These are phyloP conservation scores for Graphilbum fragrans DNA, from an alignment of 2,329 filamentous ascomycete genomes.

Conservation along the genomic window DNA sequence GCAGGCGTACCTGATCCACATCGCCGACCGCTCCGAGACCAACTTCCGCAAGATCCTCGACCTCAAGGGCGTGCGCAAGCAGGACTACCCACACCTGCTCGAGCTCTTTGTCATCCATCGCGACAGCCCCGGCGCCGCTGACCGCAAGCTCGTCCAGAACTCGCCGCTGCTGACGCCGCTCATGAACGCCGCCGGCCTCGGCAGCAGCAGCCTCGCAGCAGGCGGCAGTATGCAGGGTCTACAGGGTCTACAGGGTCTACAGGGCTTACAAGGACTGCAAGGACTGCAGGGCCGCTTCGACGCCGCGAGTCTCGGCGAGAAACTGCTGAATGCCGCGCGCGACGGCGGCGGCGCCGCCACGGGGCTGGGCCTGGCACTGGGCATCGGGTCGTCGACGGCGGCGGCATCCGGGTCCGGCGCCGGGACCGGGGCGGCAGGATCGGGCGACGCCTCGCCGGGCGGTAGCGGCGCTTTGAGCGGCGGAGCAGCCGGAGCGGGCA, in stretches of 20 bases:
- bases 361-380: not conserved
- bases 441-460: slow-evolving; percentile 50
- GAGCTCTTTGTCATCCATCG: slow-evolving; percentile 76
- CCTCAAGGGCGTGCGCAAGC: slow-evolving; percentile 80
- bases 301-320: slow-evolving; percentile 53
- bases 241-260: too few relatives aligned
- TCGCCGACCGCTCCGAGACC: slow-evolving; percentile 80
- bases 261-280: too few relatives aligned
- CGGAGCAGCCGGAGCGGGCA: slow-evolving; percentile 5
- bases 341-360: slow-evolving; percentile 42
- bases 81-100: slow-evolving; percentile 69
- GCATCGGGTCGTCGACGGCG: not conserved
- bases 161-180: slow-evolving; percentile 62
- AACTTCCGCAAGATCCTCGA: slow-evolving; percentile 97
- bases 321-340: slow-evolving; percentile 74
- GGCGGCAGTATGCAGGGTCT: too few relatives aligned
- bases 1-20: slow-evolving; percentile 94
- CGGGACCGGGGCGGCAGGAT: slow-evolving; percentile 35
- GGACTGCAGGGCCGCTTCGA: slow-evolving; percentile 9
- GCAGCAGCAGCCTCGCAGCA: slow-evolving; percentile 11
- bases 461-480: slow-evolving; percentile 49
- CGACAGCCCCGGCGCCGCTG: slow-evolving; percentile 52
- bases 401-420: not conserved
- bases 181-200: slow-evolving; percentile 30
- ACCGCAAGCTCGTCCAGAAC: slow-evolving; percentile 57